These are phyloP conservation scores for Trichoderma atroviride DNA, from an alignment of 2,329 filamentous ascomycete species.

Conservation along the genomic window DNA sequence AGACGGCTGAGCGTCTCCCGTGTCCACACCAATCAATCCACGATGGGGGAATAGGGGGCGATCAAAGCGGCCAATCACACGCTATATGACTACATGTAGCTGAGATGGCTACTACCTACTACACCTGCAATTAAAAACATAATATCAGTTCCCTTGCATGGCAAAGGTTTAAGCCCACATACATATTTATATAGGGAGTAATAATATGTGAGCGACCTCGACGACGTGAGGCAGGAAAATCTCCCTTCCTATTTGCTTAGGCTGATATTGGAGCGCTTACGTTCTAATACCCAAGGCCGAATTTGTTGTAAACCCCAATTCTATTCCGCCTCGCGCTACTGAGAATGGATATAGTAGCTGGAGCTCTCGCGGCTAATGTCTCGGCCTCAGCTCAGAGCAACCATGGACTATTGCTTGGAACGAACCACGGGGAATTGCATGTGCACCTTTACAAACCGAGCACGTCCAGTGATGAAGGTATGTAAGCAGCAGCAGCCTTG, in stretches of 20 bases:
- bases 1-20: not conserved
- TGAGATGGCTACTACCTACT: not conserved
- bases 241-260: not conserved
- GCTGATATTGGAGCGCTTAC: not conserved
- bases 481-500: not conserved
- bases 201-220: not conserved
- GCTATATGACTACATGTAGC: not conserved
- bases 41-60: not conserved
- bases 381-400: not conserved
- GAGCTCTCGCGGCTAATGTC: not conserved
- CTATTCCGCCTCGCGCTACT: not conserved
- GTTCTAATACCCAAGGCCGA: not conserved
- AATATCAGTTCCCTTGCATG: not conserved
- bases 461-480: not conserved
- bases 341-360: not conserved
- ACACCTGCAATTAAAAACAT: not conserved
- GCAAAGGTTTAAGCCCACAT: not conserved
- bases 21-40: not conserved
- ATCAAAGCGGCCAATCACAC: not conserved
- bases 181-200: not conserved
- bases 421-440: not conserved
- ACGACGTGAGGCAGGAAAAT: not conserved
- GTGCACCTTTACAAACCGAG: not conserved
- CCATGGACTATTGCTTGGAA: not conserved
- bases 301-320: not conserved